Percentiles rank a stretch among this genome's conserved stretches.
These are phyloP conservation scores for Trametes gibbosa DNA, from an alignment of 768 basidiomycete genomes.

Conservation along the genomic window DNA sequence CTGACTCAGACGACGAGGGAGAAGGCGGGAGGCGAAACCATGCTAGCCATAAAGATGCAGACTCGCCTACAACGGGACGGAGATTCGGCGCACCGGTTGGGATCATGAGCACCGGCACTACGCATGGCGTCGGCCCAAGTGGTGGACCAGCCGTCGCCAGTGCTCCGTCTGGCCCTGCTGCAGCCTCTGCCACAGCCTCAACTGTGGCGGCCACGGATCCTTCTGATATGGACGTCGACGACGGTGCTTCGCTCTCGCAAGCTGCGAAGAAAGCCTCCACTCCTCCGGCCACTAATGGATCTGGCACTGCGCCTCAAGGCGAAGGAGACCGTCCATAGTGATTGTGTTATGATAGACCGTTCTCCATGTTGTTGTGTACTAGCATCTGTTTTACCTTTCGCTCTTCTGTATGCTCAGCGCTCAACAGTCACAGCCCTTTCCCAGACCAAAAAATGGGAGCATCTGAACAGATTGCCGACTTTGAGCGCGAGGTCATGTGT, in stretches of 20 bases:
- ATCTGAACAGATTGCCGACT: too few species aligned
- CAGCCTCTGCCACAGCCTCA: background rate
- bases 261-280: conserved; percentile 6
- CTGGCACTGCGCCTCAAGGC: background rate
- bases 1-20: conserved; percentile 98
- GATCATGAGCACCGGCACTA: conserved; percentile 65
- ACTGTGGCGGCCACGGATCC: conserved; percentile 14
- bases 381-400: background rate
- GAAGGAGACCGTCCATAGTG: background rate
- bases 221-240: conserved; percentile 36
- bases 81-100: conserved; percentile 67
- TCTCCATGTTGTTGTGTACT: background rate
- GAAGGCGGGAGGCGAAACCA: conserved; percentile 80
- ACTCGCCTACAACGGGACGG: conserved; percentile 34
- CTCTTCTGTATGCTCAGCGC: too few species aligned
- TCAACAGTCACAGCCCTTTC: background rate
- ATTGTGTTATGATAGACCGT: too few species aligned
- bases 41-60: conserved; percentile 52
- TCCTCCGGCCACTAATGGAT: background rate
- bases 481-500: too few species aligned
- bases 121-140: conserved; percentile 76
- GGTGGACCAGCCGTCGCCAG: conserved; percentile 45
- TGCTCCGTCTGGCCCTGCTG: conserved; percentile 19
- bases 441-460: too few species aligned
- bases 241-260: conserved; percentile 19